Percentiles rank a stretch among this genome's conserved stretches.
These are phyloP conservation scores for Theobroma grandiflorum DNA, from an alignment of 441 rosid species.

Conservation along the genomic window DNA sequence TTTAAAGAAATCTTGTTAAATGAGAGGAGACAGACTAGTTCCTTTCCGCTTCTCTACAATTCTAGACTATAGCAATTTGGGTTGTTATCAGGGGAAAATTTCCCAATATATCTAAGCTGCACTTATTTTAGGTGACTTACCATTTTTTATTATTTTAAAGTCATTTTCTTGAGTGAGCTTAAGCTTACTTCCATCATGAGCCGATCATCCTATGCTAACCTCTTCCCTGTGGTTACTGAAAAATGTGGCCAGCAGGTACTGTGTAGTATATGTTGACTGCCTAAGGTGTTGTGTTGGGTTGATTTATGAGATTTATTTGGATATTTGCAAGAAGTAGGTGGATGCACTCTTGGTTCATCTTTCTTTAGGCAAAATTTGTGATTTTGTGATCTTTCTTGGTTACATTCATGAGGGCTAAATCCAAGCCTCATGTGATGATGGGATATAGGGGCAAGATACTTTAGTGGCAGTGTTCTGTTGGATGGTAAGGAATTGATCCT, in stretches of 20 bases:
- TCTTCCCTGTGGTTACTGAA: not conserved
- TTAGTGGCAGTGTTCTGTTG: conserved; percentile 13
- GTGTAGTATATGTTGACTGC: not conserved
- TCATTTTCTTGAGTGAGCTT: conserved; percentile 1
- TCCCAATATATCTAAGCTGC: conserved; percentile 7
- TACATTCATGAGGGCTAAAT: conserved; percentile 1
- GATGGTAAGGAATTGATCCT: not conserved
- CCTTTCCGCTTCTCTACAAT: not conserved
- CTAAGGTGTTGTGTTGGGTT: not conserved
- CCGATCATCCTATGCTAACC: conserved; percentile 1
- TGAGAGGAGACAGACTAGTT: not conserved
- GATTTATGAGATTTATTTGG: not conserved
- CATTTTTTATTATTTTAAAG: conserved; percentile 1
- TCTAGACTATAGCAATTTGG: not conserved
- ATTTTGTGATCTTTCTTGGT: not conserved
- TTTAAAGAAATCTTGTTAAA: not conserved
- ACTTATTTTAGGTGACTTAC: not conserved
- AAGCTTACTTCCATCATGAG: not conserved
- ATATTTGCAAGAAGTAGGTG: not conserved
- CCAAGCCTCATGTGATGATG: conserved; percentile 17
- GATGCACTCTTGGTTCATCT: not conserved
- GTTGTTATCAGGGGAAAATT: conserved; percentile 3
- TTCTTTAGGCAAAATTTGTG: not conserved
- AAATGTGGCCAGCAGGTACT: not conserved
- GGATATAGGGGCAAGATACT: not conserved